A percentile compares a stretch with the other conserved stretches of the same genome.
These are phyloP conservation scores for Plicaturopsis crispa DNA, from an alignment of 768 basidiomycete genomes.

Conservation along the genomic window DNA sequence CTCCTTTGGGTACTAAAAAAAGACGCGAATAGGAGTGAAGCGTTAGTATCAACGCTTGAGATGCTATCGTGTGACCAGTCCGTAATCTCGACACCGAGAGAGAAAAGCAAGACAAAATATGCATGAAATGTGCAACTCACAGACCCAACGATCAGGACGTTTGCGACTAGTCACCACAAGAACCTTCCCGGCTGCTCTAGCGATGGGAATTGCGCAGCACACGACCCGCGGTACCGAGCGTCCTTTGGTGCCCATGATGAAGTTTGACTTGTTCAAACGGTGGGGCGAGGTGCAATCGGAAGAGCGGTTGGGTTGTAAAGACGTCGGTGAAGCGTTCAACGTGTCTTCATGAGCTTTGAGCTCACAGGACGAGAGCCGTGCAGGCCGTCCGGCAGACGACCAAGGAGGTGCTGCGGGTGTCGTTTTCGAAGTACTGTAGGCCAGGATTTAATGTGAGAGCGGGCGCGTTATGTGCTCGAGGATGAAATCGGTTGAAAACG, in stretches of 20 bases:
- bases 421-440: too few relatives aligned
- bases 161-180: constrained; percentile 83
- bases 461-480: too few relatives aligned
- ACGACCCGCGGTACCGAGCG: constrained; percentile 78
- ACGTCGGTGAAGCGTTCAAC: not conserved
- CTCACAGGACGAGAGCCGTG: not conserved
- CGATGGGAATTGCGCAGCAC: constrained; percentile 85
- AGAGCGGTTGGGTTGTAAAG: not conserved
- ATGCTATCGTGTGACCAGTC: too few relatives aligned
- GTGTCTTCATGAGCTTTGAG: not conserved
- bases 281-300: not conserved
- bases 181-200: constrained; percentile 65
- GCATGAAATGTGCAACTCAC: constrained; percentile 46
- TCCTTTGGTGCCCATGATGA: constrained; percentile 56
- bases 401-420: too few relatives aligned
- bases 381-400: not conserved
- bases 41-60: too few relatives aligned
- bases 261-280: too few relatives aligned
- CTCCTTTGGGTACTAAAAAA: constrained; percentile 80
- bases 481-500: too few relatives aligned
- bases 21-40: constrained; percentile 1
- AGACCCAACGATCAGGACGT: constrained; percentile 75
- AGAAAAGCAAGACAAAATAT: too few relatives aligned
- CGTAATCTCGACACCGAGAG: too few relatives aligned
- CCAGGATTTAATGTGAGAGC: too few relatives aligned